phyloP scores from a whole-genome alignment of 1,139 yeast genomes.

The Suhomyces choctaworum region DNA sequence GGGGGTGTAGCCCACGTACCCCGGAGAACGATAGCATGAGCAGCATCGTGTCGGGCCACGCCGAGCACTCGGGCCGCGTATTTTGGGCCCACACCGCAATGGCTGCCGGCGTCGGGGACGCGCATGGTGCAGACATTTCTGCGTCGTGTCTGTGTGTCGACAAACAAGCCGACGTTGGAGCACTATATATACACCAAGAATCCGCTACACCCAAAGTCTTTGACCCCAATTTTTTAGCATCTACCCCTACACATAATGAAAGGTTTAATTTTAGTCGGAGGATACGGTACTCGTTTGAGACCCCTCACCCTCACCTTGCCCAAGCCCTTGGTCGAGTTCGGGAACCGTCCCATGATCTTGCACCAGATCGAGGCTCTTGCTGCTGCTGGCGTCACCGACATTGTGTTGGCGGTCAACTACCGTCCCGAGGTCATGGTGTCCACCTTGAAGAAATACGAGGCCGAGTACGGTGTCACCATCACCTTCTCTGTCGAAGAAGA shows the following conservation, averaged over 20 bases:
- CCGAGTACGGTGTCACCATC: slow-evolving; percentile 90
- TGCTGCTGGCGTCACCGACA: slow-evolving; percentile 97
- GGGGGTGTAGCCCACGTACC: too few relatives aligned
- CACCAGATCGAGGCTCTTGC: slow-evolving; percentile 99
- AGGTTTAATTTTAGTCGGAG: slow-evolving; percentile 98
- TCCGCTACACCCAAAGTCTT: slow-evolving; percentile 2
- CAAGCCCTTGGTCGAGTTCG: slow-evolving; percentile 98
- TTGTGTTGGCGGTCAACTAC: slow-evolving; percentile 97
- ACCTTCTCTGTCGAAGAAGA: slow-evolving; percentile 99
- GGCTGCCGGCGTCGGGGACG: neutral
- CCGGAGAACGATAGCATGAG: too few relatives aligned
- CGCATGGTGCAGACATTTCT: neutral
- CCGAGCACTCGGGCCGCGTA: too few relatives aligned
- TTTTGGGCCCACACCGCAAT: too few relatives aligned
- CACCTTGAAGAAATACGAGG: slow-evolving; percentile 90
- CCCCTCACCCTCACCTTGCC: slow-evolving; percentile 96
- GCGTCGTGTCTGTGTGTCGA: slow-evolving; percentile 7
- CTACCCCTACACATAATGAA: slow-evolving; percentile 56
- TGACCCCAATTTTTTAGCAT: slow-evolving; percentile 8
- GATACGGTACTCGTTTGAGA: slow-evolving; percentile 99
- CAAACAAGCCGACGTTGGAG: slow-evolving; percentile 4
- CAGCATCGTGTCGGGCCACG: too few relatives aligned
- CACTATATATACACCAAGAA: slow-evolving; percentile 7
- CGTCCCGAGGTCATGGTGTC: slow-evolving; percentile 99
- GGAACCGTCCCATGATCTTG: slow-evolving; percentile 94